Percentiles rank a stretch among this genome's conserved stretches.
Conservation (phyloP, 768 basidiomycete species). For the Pisolithus sp. region DNA sequence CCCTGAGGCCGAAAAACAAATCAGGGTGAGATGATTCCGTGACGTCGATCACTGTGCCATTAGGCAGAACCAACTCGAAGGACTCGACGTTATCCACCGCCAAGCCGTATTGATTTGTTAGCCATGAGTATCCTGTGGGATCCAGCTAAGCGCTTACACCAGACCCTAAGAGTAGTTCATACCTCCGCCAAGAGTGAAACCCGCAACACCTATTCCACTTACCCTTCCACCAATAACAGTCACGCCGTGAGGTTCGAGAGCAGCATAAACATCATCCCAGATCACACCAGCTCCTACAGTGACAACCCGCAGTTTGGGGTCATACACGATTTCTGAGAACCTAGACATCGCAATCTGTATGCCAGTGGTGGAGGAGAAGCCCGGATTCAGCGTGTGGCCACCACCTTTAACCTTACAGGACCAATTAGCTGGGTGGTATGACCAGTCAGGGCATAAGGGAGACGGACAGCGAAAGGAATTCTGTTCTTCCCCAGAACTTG, state of each 20-base stretch:
- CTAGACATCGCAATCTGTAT: constrained; percentile 48
- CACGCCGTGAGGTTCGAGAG: constrained; percentile 42
- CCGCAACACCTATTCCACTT: constrained; percentile 51
- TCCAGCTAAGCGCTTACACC: background rate
- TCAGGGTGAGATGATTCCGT: constrained; percentile 29
- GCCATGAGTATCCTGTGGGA: constrained; percentile 50
- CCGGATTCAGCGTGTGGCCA: constrained; percentile 47
- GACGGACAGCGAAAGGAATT: constrained; percentile 23
- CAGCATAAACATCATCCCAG: constrained; percentile 62
- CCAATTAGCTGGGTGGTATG: background rate
- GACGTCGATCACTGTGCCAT: constrained; percentile 36
- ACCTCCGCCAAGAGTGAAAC: constrained; percentile 55
- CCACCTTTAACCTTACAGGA: constrained; percentile 46
- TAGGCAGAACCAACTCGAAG: constrained; percentile 51
- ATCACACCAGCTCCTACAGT: constrained; percentile 36
- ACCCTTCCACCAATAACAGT: constrained; percentile 56
- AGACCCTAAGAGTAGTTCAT: background rate
- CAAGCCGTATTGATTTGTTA: too few species aligned
- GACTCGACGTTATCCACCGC: constrained; percentile 47
- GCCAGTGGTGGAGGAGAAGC: constrained; percentile 52
- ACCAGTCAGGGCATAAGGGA: constrained; percentile 16
- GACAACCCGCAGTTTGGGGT: constrained; percentile 32
- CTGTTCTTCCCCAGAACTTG: constrained; percentile 36
- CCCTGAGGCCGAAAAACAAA: constrained; percentile 39
- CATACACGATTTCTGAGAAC: constrained; percentile 40